These are phyloP conservation scores for Neofusicoccum umdonicola DNA, from an alignment of 2,329 filamentous ascomycete species.

Conservation along the genomic window DNA sequence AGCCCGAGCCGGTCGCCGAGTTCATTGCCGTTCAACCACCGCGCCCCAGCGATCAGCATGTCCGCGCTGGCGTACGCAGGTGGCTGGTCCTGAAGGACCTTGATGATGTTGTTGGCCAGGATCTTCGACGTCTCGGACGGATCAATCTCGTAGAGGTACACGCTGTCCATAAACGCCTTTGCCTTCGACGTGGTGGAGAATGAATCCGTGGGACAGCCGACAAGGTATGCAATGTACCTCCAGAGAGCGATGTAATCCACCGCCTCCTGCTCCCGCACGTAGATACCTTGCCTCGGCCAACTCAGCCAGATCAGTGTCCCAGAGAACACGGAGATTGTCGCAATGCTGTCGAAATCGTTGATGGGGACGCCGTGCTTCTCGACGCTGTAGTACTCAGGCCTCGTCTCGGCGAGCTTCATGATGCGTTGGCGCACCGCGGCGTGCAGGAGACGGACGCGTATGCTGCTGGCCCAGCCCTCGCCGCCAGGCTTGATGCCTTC, in stretches of 20 bases:
- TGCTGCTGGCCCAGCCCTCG: conserved; percentile 61
- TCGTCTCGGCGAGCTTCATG: conserved; percentile 54
- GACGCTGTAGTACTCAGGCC: conserved; percentile 62
- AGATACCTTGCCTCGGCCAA: conserved; percentile 72
- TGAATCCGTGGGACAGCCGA: conserved; percentile 64
- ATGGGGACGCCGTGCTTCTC: conserved; percentile 63
- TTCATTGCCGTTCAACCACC: conserved; percentile 68
- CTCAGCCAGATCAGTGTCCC: conserved; percentile 65
- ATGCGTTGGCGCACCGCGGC: conserved; percentile 66
- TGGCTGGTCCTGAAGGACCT: conserved; percentile 62
- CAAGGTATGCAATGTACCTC: conserved; percentile 70
- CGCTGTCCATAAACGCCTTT: conserved; percentile 64
- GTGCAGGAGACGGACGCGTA: conserved; percentile 69
- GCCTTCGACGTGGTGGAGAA: conserved; percentile 58
- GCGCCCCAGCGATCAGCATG: conserved; percentile 65
- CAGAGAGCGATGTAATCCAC: conserved; percentile 71
- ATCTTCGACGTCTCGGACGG: conserved; percentile 62
- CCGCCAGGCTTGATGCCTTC: conserved; percentile 67
- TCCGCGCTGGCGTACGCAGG: conserved; percentile 64
- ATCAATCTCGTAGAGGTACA: conserved; percentile 64
- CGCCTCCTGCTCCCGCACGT: conserved; percentile 60
- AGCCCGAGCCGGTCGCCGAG: conserved; percentile 61
- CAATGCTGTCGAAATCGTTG: conserved; percentile 73
- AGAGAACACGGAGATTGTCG: conserved; percentile 70
- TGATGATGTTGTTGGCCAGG: conserved; percentile 73